These are phyloP conservation scores for Tinospora cordifolia DNA, from an alignment of 164 flowering plant genomes.

Conservation along the genomic window DNA sequence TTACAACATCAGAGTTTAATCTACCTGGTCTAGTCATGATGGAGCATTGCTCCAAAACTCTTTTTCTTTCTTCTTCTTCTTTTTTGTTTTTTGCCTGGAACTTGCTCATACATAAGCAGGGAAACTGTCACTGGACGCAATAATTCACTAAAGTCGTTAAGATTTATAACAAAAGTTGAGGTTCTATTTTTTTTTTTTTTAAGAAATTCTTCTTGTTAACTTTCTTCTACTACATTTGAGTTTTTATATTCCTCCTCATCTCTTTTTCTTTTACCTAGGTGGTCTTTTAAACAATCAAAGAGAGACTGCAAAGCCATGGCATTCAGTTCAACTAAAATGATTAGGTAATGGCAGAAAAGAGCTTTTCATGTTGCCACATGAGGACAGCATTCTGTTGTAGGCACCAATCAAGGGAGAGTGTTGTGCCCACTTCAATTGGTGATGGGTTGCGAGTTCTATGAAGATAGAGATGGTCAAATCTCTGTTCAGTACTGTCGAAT, in stretches of 20 bases:
- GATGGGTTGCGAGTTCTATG: not conserved
- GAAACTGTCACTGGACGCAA: too few species aligned
- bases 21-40: too few species aligned
- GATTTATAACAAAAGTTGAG: not conserved
- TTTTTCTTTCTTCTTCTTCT: not conserved
- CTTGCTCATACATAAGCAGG: not conserved
- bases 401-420: not conserved
- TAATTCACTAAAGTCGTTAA: not conserved
- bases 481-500: too few species aligned
- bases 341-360: constrained; percentile 3
- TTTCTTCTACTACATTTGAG: not conserved
- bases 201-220: not conserved
- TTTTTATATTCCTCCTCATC: not conserved
- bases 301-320: constrained; percentile 21
- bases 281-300: constrained; percentile 30
- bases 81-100: not conserved
- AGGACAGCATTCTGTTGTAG: not conserved
- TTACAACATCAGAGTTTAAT: too few species aligned
- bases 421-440: not conserved
- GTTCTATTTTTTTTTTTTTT: too few species aligned
- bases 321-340: constrained; percentile 26
- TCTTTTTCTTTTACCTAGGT: constrained; percentile 23
- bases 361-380: not conserved
- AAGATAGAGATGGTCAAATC: not conserved
- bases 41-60: not conserved